A percentile compares a stretch with the other conserved stretches of the same genome.
These are phyloP conservation scores for Voacanga thouarsii DNA, from an alignment of 257 asterid species.

Conservation along the genomic window DNA sequence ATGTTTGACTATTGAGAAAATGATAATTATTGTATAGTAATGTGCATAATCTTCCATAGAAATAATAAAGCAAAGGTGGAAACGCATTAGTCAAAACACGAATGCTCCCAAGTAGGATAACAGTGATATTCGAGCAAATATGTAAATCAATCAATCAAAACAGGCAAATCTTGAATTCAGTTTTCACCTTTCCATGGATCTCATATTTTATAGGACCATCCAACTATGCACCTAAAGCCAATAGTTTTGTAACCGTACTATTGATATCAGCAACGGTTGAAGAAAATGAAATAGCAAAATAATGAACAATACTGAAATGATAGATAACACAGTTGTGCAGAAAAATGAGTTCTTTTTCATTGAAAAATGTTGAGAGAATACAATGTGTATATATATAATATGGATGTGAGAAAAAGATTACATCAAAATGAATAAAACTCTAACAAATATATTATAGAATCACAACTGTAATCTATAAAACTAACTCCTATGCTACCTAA, in stretches of 20 bases:
- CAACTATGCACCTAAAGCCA: conserved; percentile 83
- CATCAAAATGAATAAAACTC: too few relatives aligned
- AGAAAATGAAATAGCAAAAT: too few relatives aligned
- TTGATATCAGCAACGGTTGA: conserved; percentile 76
- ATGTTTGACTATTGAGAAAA: background rate
- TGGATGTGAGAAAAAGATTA: too few relatives aligned
- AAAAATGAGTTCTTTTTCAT: too few relatives aligned
- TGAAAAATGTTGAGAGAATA: too few relatives aligned
- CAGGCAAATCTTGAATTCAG: background rate
- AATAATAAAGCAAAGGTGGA: background rate
- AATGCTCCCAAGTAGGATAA: background rate
- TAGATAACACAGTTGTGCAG: too few relatives aligned
- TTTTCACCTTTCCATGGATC: conserved; percentile 82
- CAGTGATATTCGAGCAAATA: background rate
- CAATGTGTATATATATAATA: too few relatives aligned
- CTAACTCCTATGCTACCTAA: too few relatives aligned
- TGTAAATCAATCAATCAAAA: background rate
- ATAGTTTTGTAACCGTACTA: conserved; percentile 66
- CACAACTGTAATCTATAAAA: too few relatives aligned
- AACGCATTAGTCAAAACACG: background rate
- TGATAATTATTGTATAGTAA: background rate
- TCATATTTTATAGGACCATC: too few relatives aligned
- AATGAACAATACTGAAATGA: too few relatives aligned
- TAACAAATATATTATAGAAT: too few relatives aligned
- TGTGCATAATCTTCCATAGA: background rate